A percentile compares a stretch with the other conserved stretches of the same genome.
Evolutionary conservation across 768 basidiomycete genomes (phyloP).

Genomic region (Boletus pseudopeckii): DNA sequence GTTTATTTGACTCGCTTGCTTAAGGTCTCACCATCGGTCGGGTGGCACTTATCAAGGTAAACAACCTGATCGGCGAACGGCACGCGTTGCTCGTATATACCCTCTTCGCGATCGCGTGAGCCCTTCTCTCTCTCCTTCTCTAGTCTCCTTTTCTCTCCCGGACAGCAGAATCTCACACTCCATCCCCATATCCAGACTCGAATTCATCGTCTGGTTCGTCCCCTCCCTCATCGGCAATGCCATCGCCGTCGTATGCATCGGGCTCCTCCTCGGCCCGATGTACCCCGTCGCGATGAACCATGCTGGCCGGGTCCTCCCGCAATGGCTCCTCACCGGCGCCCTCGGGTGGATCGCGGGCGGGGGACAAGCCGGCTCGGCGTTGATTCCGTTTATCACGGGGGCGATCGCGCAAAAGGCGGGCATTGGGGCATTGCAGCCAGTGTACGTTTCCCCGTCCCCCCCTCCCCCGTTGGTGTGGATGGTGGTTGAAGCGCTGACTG

Average conservation of each 20-base stretch:
- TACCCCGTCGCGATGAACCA: slow-evolving; percentile 60
- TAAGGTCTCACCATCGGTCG: slow-evolving; percentile 54
- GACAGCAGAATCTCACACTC: neutral
- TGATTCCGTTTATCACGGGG: too few species aligned
- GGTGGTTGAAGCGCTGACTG: too few species aligned
- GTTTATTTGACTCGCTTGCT: neutral
- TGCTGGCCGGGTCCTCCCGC: slow-evolving; percentile 53
- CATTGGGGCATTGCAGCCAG: too few species aligned
- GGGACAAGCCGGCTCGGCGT: too few species aligned
- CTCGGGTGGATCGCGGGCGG: too few species aligned
- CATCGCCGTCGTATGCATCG: slow-evolving; percentile 50
- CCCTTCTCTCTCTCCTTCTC: neutral
- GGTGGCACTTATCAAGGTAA: slow-evolving; percentile 48
- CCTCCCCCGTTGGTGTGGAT: too few species aligned
- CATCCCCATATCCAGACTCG: slow-evolving; percentile 26
- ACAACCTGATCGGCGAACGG: slow-evolving; percentile 50
- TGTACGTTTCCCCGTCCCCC: too few species aligned
- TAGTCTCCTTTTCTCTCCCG: neutral
- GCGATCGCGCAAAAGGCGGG: too few species aligned
- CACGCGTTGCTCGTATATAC: slow-evolving; percentile 48
- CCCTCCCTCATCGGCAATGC: slow-evolving; percentile 49
- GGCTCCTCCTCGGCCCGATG: slow-evolving; percentile 47
- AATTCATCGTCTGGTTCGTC: slow-evolving; percentile 50
- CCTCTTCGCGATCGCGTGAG: slow-evolving; percentile 39
- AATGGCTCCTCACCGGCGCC: too few species aligned